A percentile compares a stretch with the other conserved stretches of the same genome.
Evolutionary conservation across 805 yeast genomes (phyloP).

Genomic region (Barnettozyma botsteinii): DNA sequence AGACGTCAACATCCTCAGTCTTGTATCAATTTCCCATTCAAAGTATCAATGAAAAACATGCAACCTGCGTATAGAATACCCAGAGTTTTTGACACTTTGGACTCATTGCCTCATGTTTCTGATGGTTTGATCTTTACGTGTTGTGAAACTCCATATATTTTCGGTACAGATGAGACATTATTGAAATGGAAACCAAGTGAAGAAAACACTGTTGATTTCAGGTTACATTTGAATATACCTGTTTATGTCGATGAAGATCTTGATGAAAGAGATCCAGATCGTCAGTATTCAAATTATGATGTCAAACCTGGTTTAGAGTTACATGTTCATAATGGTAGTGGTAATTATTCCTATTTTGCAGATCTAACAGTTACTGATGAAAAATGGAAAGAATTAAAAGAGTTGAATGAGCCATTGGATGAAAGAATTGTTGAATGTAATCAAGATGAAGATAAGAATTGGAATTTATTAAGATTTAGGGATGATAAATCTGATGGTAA

Average conservation of each 20-base stretch:
- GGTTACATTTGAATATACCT: conserved; percentile 57
- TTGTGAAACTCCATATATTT: conserved; percentile 76
- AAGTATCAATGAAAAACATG: conserved; percentile 84
- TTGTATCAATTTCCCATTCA: conserved; percentile 75
- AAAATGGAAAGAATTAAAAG: conserved; percentile 77
- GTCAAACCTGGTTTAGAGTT: conserved; percentile 65
- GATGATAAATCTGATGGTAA: conserved; percentile 91
- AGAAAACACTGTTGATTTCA: conserved; percentile 90
- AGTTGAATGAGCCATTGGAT: conserved; percentile 71
- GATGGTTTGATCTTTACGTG: conserved; percentile 95
- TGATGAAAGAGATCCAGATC: conserved; percentile 55
- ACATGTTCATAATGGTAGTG: conserved; percentile 70
- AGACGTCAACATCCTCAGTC: conserved; percentile 67
- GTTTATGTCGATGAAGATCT: conserved; percentile 55
- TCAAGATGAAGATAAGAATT: conserved; percentile 51
- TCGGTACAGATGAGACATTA: conserved; percentile 83
- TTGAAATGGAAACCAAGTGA: conserved; percentile 97
- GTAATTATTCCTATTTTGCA: conserved; percentile 59
- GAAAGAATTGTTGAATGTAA: conserved; percentile 86
- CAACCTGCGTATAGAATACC: conserved; percentile 71
- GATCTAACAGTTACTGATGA: conserved; percentile 56
- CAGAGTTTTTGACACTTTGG: conserved; percentile 66
- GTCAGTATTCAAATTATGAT: conserved; percentile 77
- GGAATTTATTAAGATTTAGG: conserved; percentile 85
- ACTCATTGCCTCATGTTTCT: conserved; percentile 74